A percentile compares a stretch with the other conserved stretches of the same genome.
Evolutionary conservation across 2,329 filamentous ascomycete genomes (phyloP).

Genomic region (Fusarium gaditjirri): DNA sequence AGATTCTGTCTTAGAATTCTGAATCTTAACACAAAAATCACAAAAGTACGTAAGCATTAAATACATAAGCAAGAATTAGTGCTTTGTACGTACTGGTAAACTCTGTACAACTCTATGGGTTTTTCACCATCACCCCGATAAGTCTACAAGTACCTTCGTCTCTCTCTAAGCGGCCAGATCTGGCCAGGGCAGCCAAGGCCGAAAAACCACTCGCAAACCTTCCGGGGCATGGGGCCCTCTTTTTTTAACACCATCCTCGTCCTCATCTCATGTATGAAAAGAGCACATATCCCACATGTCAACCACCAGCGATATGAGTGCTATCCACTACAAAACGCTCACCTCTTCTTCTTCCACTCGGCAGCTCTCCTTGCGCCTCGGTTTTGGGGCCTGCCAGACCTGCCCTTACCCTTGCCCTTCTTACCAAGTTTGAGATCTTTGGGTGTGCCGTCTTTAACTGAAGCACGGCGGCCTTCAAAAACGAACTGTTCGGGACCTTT

Average conservation of each 20-base stretch:
- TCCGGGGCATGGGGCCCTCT: constrained; percentile 25
- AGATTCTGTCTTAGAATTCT: background rate
- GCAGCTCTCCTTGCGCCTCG: constrained; percentile 54
- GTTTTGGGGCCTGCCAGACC: constrained; percentile 50
- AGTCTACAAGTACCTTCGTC: constrained; percentile 18
- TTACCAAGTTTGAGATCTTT: constrained; percentile 70
- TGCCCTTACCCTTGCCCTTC: constrained; percentile 62
- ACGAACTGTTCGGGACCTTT: constrained; percentile 76
- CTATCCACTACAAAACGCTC: constrained; percentile 10
- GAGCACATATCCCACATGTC: constrained; percentile 11
- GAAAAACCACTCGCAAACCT: constrained; percentile 37
- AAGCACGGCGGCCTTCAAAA: constrained; percentile 85
- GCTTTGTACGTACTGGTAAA: constrained; percentile 1
- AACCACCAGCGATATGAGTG: background rate
- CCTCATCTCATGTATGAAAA: background rate
- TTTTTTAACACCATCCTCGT: constrained; percentile 8
- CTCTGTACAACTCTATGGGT: constrained; percentile 9
- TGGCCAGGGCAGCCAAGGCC: constrained; percentile 14
- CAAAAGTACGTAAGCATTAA: background rate
- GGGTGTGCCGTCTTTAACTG: constrained; percentile 70
- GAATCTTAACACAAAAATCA: background rate
- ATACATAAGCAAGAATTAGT: background rate
- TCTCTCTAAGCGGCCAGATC: constrained; percentile 27
- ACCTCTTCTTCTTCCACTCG: constrained; percentile 58
- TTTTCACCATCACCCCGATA: background rate